Percentiles rank a stretch among this genome's conserved stretches.
These are phyloP conservation scores for Huntiella abstrusa DNA, from an alignment of 2,329 filamentous ascomycete genomes.

Conservation along the genomic window DNA sequence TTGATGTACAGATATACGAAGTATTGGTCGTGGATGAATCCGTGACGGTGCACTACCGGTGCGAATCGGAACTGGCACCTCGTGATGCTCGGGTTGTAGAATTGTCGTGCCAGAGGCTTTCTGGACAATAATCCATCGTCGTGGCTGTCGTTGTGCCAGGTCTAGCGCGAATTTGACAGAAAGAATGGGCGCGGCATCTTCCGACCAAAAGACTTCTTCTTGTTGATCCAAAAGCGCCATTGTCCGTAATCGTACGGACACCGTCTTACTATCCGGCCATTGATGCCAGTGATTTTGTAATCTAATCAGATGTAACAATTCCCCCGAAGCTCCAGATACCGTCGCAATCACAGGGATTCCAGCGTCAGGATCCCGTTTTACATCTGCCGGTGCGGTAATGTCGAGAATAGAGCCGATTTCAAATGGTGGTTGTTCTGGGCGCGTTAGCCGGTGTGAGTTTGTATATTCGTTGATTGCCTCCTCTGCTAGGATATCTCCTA, in stretches of 20 bases:
- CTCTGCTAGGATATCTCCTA: constrained; percentile 19
- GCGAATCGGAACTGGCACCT: constrained; percentile 17
- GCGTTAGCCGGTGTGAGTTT: constrained; percentile 6
- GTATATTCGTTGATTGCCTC: constrained; percentile 13
- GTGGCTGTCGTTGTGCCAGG: constrained; percentile 18
- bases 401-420: constrained; percentile 36
- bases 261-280: constrained; percentile 30
- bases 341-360: constrained; percentile 24
- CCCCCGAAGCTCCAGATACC: constrained; percentile 36
- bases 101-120: constrained; percentile 32
- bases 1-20: constrained; percentile 30
- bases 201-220: constrained; percentile 34
- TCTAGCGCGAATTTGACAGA: constrained; percentile 31
- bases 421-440: constrained; percentile 19
- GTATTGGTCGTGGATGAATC: constrained; percentile 35
- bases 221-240: constrained; percentile 24
- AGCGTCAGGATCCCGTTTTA: constrained; percentile 12
- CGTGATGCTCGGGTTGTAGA: constrained; percentile 30
- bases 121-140: constrained; percentile 34
- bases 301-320: constrained; percentile 35
- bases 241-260: constrained; percentile 28
- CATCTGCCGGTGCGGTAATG: constrained; percentile 15
- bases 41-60: constrained; percentile 23
- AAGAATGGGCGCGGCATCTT: constrained; percentile 29
- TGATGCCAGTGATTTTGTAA: constrained; percentile 31